Evolutionary conservation across 768 basidiomycete species (phyloP), one percentile per base, ranked within the genome.

Genomic region (Polyporus arcularius): DNA sequence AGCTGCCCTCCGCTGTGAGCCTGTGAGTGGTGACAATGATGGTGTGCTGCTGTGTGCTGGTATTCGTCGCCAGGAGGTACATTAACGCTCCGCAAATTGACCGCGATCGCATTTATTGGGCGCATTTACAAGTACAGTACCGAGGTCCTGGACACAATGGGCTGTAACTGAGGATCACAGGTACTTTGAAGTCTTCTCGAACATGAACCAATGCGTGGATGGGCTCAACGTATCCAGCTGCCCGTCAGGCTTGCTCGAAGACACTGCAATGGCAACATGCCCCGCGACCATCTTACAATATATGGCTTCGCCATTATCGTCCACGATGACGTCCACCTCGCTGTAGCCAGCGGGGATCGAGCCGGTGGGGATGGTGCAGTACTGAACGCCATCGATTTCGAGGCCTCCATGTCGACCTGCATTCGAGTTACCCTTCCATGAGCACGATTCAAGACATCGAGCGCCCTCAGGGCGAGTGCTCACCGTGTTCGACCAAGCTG

Each of bases 271-370:
- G 30, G 53, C 62, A 4, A 63, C 16, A 32, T 63, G 57, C 2
- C 62, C 62, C 1, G 62, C 62, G n/a, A 63, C 14, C 62, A 63
- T 63, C 40, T 26, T 41, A 42, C 62, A 59, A 0, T 50, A 21
- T 5, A 55, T 30, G 38, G 26, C 42, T 1, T 11, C 7, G 2
- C 47, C 41, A 18, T 47, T 42, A 28, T 55, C 58, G 26, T 35
- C 11, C 15, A 63, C 15, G 11, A 11, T 49, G 16, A 59, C 55
- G 40, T 63, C 58, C 1, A 57, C 62, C 39, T 58, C 53, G 38
- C 48, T 43, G 50, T 50, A 63, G 0, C 62, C 62, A 3, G 47
- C 30, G 7, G 53, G 53, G 15, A 63, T 41, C 31, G n/a, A 11
- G 1, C n/a, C 6, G 15, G 50, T 16, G 9, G 28, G 4, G 26